Base-by-base conservation (phyloP, 139 green algal genomes). In the Yamagishiella unicocca region DNA sequence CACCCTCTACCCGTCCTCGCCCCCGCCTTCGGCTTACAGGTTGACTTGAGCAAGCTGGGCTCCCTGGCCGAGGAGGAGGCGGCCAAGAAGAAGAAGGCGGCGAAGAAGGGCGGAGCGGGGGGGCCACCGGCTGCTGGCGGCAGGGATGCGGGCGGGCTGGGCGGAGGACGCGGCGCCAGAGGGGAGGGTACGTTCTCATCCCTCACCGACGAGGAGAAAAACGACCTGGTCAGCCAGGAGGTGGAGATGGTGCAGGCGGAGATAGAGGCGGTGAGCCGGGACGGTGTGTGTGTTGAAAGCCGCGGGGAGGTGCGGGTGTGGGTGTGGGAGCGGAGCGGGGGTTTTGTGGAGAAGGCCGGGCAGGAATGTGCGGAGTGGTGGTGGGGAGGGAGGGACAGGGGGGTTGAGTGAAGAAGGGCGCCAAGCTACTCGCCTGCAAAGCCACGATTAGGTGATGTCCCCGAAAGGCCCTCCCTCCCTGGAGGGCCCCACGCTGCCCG, bases 161-260 rank as follows among this genome's bases (percentile, higher is more conserved):
- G 31, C 33, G 64, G 31, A 19, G 88, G 43, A 90, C 91, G 5
- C 68, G 95, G 90, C 50, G 64, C 67, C 10, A 89, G 89, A 38
- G 82, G 87, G 40, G 53, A 85, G 5, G 83, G 85, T 2, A 10
- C 46, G 29, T 89, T 92, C 35, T 25, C 80, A 21, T 72, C 61
- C 40, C 90, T 96, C 2, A 95, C 87, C 22, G 88, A 93, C 43
- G 94, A 96, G 61, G 94, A 96, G 85, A 95, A 96, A 84, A 92
- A 93, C 53, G 94, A 96, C 61, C 89, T 96, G 42, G 91, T 93
- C 35, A 89, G 83, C 67, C 76, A 93, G 40, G 94, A 95, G 64
- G 89, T 96, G 37, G 94, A 96, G 83, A 76, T 92, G n/a, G 73
- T 95, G 61, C 93, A 96, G 66, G 72, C 88, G 33, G 90, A 93